These are phyloP conservation scores for Globisporangium apiculatum DNA, from an alignment of 352 stramenopile species.

Conservation along the genomic window DNA sequence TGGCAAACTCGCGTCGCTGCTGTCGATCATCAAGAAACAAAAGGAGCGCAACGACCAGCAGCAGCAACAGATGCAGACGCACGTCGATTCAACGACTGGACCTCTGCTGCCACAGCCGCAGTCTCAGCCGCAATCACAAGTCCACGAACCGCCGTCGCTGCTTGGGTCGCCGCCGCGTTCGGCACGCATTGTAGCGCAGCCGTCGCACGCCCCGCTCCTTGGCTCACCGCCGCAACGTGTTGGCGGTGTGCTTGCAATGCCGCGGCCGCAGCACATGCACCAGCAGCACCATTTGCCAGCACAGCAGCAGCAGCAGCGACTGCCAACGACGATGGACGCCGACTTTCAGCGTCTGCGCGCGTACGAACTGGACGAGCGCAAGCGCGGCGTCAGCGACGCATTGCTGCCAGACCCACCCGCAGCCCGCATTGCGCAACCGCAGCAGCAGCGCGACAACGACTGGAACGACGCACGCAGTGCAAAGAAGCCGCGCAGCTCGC, in stretches of 20 bases:
- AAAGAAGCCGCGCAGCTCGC: constrained; percentile 64
- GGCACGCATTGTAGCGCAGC: constrained; percentile 4
- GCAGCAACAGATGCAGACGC: neutral
- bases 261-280: neutral
- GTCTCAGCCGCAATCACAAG: too few relatives aligned
- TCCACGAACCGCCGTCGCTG: neutral
- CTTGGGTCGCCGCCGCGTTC: constrained; percentile 1
- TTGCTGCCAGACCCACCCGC: constrained; percentile 8
- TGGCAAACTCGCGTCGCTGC: constrained; percentile 61
- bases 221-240: neutral
- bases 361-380: constrained; percentile 8
- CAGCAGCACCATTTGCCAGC: neutral
- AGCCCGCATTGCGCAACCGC: constrained; percentile 12
- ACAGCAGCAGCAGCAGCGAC: constrained; percentile 1
- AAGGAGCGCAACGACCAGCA: constrained; percentile 43
- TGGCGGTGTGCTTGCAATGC: too few relatives aligned
- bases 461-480: constrained; percentile 30
- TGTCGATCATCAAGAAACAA: constrained; percentile 83
- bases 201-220: neutral
- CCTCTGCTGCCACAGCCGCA: too few relatives aligned
- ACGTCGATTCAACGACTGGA: too few relatives aligned
- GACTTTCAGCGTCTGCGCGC: neutral
- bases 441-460: constrained; percentile 18
- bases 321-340: neutral
- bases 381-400: neutral